Evolutionary conservation across 352 stramenopile genomes (phyloP), one percentile per base, ranked within the genome.

Genomic region (Peronospora destructor): DNA sequence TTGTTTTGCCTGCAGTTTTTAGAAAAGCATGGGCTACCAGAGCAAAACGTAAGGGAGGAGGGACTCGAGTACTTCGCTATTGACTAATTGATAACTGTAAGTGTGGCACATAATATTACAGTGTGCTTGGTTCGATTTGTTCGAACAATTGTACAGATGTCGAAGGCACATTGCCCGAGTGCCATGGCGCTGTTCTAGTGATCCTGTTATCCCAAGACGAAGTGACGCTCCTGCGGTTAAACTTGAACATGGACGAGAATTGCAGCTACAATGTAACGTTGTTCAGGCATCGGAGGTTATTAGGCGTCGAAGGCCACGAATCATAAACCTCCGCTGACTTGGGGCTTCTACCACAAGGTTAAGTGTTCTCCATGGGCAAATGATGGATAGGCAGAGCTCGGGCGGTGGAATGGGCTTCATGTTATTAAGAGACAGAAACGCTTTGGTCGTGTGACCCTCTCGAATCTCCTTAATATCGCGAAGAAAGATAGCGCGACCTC

Each of bases 1-100:
- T 49, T 91, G 12, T 87, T 83, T 47, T 84, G 65, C n/a, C 57
- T 91, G 2, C 66, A 74, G 32, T 71, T 71, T 41, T 61, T 89
- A 17, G 63, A 85, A 37, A 64, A 64, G n/a, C 48, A 74, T 17
- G 76, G 68, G 1, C 49, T 76, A 12, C 46, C 48, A 12, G 74
- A 85, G 49, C 25, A 57, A 14, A 54, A 64, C 29, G 66, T 88
- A 25, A 70, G 61, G n/a, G 66, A 75, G 14, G 74, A 88, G 42
- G 72, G 65, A 25, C 66, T 88, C 17, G 74, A 84, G 10, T 44
- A 46, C 21, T 88, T 88, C 37, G 59, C 56, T 8, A 71, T 85
- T 36, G 72, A 85, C 37, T 66, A 55, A 58, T 19, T n/a, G 16
- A 26, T 44, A 19, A 34, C 34, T 38, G 63, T 50, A n/a, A 14